Conservation (phyloP, 208 protist genomes). For the Phytomonas sp. region DNA sequence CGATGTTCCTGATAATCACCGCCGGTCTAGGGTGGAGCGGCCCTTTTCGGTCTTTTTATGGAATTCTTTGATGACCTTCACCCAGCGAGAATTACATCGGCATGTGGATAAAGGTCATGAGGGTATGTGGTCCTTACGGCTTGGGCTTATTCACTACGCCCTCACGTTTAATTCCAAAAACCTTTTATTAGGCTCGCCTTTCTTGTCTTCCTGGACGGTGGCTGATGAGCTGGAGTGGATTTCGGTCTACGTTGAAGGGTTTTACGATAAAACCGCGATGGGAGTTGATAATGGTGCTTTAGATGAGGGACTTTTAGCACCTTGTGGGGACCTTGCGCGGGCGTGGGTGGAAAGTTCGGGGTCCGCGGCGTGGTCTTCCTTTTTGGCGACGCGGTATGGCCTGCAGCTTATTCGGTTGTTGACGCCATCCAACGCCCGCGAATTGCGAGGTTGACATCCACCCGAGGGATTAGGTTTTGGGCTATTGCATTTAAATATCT, state of each 20-base stretch:
- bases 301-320: background rate
- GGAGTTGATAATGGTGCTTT: background rate
- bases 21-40: background rate
- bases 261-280: background rate
- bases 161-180: background rate
- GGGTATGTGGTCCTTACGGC: constrained; percentile 51
- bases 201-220: constrained; percentile 31
- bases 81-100: constrained; percentile 36
- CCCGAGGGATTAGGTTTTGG: background rate
- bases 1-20: background rate
- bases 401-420: constrained; percentile 27
- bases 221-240: constrained; percentile 55
- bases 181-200: background rate
- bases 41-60: background rate
- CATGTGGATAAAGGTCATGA: constrained; percentile 75
- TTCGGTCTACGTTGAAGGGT: constrained; percentile 17
- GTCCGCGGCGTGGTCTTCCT: constrained; percentile 38
- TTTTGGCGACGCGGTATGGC: constrained; percentile 56
- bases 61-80: constrained; percentile 22
- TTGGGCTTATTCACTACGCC: constrained; percentile 48
- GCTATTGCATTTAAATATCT: background rate
- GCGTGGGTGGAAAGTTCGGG: constrained; percentile 33
- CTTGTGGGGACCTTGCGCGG: constrained; percentile 1
- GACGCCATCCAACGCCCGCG: background rate
- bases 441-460: background rate